phyloP scores from a whole-genome alignment of 345 rosid genomes.

The Noccaea caerulescens region DNA sequence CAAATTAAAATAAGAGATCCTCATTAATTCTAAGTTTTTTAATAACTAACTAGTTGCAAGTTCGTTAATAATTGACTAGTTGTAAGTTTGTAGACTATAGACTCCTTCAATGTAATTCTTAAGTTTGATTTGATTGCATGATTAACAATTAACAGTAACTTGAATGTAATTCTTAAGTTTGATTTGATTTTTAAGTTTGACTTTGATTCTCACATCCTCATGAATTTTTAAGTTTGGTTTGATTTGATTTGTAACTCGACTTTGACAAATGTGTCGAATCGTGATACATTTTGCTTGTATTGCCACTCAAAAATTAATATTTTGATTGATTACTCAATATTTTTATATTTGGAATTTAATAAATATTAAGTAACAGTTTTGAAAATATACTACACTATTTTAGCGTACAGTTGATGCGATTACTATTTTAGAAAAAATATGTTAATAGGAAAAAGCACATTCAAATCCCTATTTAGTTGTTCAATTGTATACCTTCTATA shows the following conservation, averaged over 20 bases:
- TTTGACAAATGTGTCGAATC: constrained; percentile 24
- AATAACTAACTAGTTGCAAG: constrained; percentile 11
- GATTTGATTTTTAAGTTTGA: not conserved
- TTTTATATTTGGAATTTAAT: no score
- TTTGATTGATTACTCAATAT: no score
- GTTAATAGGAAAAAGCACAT: no score
- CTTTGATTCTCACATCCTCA: no score
- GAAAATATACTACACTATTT: no score
- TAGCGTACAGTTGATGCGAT: no score
- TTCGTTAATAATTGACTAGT: not conserved
- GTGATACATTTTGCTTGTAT: constrained; percentile 8
- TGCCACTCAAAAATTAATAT: not conserved
- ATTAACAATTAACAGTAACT: not conserved
- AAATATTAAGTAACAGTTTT: no score
- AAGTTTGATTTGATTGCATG: not conserved
- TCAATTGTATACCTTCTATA: no score
- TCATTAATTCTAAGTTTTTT: constrained; percentile 1
- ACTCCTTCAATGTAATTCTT: constrained; percentile 3
- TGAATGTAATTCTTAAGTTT: constrained; percentile 7
- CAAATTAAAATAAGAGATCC: not conserved
- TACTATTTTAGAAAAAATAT: no score
- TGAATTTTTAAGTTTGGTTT: not conserved
- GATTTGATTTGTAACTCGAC: not conserved
- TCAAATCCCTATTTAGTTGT: no score
- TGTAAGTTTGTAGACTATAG: constrained; percentile 11